A percentile compares a stretch with the other conserved stretches of the same genome.
These are phyloP conservation scores for Fomitopsis pinicola DNA, from an alignment of 1,284 basidiomycete genomes.

Conservation along the genomic window DNA sequence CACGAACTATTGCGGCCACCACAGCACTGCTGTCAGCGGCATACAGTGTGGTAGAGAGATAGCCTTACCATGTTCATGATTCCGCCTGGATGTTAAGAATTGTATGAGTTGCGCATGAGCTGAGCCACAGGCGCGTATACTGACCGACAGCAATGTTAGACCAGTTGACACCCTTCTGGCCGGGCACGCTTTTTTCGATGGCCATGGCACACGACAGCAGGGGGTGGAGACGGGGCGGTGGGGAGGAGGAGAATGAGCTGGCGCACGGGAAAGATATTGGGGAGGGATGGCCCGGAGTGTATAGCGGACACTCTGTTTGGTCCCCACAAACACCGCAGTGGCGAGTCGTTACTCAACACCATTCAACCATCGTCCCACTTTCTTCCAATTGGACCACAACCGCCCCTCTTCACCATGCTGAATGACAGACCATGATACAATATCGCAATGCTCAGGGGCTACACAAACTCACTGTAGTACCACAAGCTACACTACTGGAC, in stretches of 20 bases:
- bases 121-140: constrained; percentile 26
- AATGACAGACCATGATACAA: too few species aligned
- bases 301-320: constrained; percentile 18
- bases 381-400: constrained; percentile 4
- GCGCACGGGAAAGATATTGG: constrained; percentile 16
- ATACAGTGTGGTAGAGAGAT: neutral
- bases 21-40: neutral
- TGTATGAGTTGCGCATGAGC: constrained; percentile 16
- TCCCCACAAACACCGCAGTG: constrained; percentile 16
- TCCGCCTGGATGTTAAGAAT: constrained; percentile 52
- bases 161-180: constrained; percentile 95
- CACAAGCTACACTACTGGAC: too few species aligned
- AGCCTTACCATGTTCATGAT: constrained; percentile 90
- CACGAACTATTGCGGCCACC: constrained; percentile 46
- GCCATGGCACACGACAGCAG: constrained; percentile 49
- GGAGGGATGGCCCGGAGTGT: constrained; percentile 12
- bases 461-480: too few species aligned
- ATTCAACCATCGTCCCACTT: constrained; percentile 4
- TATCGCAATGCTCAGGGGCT: neutral
- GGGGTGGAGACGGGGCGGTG: constrained; percentile 15
- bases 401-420: neutral
- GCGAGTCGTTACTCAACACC: neutral
- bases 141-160: constrained; percentile 98
- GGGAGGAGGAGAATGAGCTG: constrained; percentile 14
- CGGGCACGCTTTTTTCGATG: constrained; percentile 70